Percentiles rank a stretch among this genome's conserved stretches.
These are phyloP conservation scores for Kondoa subrosea DNA, from an alignment of 768 basidiomycete species.

Conservation along the genomic window DNA sequence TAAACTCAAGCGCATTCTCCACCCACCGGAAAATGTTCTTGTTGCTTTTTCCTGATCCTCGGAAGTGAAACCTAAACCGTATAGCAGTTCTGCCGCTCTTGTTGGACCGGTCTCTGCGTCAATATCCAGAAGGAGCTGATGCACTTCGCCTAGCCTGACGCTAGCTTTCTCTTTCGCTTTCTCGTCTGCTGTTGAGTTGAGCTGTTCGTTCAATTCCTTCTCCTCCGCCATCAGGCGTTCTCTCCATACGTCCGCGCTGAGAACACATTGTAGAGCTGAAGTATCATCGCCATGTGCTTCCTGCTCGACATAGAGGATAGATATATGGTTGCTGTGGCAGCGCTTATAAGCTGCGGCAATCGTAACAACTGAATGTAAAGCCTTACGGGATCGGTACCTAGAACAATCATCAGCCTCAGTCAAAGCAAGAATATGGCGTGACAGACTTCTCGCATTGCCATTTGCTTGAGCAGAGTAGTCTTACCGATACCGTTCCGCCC, in stretches of 20 bases:
- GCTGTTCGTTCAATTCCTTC: conserved; percentile 49
- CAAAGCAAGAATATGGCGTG: conserved; percentile 44
- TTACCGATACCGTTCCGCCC: conserved; percentile 87
- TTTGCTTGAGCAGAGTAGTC: conserved; percentile 82
- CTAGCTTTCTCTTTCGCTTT: conserved; percentile 8
- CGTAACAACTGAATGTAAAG: neutral
- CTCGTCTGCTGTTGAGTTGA: conserved; percentile 33
- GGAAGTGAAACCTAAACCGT: conserved; percentile 84
- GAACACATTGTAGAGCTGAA: conserved; percentile 72
- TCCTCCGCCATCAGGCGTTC: conserved; percentile 83
- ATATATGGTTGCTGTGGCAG: conserved; percentile 46
- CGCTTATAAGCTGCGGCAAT: neutral
- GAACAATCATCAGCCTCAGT: conserved; percentile 1
- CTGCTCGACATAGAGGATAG: conserved; percentile 95
- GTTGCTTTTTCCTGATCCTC: conserved; percentile 52
- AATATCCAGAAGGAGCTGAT: conserved; percentile 83
- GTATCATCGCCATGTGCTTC: conserved; percentile 94
- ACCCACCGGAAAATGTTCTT: conserved; percentile 42
- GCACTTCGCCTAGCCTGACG: conserved; percentile 63
- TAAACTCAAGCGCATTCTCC: conserved; percentile 95
- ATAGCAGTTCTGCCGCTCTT: conserved; percentile 69
- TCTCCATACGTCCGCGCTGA: conserved; percentile 99
- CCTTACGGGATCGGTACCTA: neutral
- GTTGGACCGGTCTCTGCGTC: conserved; percentile 96
- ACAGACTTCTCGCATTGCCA: conserved; percentile 84